A percentile compares a stretch with the other conserved stretches of the same genome.
Conservation (phyloP, 331 rosid species). For the Ulmus americana region DNA sequence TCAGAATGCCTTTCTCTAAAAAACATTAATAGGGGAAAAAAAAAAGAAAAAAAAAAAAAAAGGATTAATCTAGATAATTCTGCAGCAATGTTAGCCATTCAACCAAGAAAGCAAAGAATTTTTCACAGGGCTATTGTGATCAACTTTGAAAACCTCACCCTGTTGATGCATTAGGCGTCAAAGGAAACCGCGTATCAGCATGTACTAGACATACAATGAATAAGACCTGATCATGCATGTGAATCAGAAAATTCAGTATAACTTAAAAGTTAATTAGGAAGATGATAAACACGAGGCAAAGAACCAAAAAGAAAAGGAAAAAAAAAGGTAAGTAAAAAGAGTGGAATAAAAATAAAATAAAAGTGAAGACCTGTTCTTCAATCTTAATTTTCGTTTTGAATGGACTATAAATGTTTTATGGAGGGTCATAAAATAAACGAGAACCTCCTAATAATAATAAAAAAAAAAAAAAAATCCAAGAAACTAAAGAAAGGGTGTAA, state of each 20-base stretch:
- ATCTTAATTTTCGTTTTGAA: background rate
- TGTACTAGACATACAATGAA: constrained; percentile 28
- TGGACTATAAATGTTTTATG: too few relatives aligned
- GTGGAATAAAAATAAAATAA: background rate
- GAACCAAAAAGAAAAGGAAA: background rate
- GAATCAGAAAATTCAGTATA: constrained; percentile 14
- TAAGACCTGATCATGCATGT: constrained; percentile 41
- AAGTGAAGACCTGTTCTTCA: background rate
- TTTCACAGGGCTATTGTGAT: too few relatives aligned
- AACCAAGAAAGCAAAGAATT: too few relatives aligned
- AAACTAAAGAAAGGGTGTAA: too few relatives aligned
- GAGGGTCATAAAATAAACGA: too few relatives aligned
- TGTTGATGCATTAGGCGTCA: constrained; percentile 35
- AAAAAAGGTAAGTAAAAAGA: background rate
- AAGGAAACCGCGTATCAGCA: constrained; percentile 43
- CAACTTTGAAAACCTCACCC: constrained; percentile 34
- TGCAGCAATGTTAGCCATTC: too few relatives aligned
- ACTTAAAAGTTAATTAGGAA: background rate
- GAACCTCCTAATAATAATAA: too few relatives aligned
- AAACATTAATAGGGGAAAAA: constrained; percentile 3
- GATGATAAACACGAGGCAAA: too few relatives aligned
- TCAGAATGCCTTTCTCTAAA: constrained; percentile 59
- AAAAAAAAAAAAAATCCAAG: too few relatives aligned
- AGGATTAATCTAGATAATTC: background rate
- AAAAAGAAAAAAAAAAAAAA: background rate